Percentiles rank a stretch among this genome's conserved stretches.
These are phyloP conservation scores for Pisolithus thermaeus DNA, from an alignment of 1,284 basidiomycete species.

Conservation along the genomic window DNA sequence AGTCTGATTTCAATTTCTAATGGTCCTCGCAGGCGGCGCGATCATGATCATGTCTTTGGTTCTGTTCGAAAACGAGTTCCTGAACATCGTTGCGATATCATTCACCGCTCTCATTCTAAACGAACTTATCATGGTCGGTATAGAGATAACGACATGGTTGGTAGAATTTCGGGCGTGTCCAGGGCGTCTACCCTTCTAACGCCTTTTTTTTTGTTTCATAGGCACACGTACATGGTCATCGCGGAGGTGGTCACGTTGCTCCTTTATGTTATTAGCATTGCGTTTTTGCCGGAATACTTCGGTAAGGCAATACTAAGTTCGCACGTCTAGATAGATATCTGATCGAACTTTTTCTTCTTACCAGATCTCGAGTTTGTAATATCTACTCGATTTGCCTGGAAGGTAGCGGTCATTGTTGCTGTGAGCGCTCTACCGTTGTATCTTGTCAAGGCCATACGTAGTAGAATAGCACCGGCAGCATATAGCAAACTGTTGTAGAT, in stretches of 20 bases:
- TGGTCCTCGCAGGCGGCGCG: constrained; percentile 62
- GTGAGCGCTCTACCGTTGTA: constrained; percentile 91
- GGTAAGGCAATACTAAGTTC: constrained; percentile 47
- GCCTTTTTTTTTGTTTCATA: constrained; percentile 24
- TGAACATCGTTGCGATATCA: constrained; percentile 97
- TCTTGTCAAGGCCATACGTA: constrained; percentile 83
- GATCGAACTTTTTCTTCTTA: background rate
- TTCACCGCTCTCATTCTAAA: constrained; percentile 96
- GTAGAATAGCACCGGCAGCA: constrained; percentile 86
- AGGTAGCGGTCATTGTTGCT: constrained; percentile 91
- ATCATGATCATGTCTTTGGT: constrained; percentile 98
- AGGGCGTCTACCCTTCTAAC: background rate
- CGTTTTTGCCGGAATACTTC: constrained; percentile 95
- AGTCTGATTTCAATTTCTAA: background rate
- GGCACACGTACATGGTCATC: constrained; percentile 96
- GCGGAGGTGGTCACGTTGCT: constrained; percentile 86
- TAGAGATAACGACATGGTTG: constrained; percentile 96
- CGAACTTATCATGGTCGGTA: constrained; percentile 97
- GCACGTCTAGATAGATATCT: background rate
- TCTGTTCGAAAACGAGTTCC: constrained; percentile 95
- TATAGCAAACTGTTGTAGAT: constrained; percentile 83
- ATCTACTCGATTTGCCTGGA: constrained; percentile 87
- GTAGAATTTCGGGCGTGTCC: constrained; percentile 14
- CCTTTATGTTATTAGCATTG: constrained; percentile 89
- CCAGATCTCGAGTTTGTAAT: constrained; percentile 91